phyloP scores from a whole-genome alignment of 306 rosid species.

The Quillaja saponaria region DNA sequence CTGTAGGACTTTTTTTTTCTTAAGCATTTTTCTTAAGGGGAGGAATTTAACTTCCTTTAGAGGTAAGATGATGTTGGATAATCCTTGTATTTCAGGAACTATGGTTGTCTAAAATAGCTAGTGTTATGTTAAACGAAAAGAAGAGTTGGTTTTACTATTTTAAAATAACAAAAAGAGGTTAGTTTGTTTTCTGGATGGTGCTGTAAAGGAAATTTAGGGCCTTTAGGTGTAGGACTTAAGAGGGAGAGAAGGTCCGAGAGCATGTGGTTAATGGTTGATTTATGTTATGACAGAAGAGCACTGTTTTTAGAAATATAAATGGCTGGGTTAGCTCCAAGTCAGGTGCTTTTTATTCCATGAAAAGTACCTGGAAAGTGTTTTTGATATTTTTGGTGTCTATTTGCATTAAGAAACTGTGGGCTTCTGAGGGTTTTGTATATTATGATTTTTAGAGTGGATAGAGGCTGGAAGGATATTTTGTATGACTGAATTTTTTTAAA shows the following conservation, averaged over 20 bases:
- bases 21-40: constrained; percentile 12
- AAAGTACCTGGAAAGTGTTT: too few species aligned
- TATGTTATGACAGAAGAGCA: constrained; percentile 2
- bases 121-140: constrained; percentile 12
- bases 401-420: too few species aligned
- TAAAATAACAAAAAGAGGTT: constrained; percentile 7
- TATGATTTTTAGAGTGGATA: too few species aligned
- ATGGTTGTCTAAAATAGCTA: constrained; percentile 3
- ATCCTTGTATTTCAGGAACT: constrained; percentile 7
- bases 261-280: neutral
- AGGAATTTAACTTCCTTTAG: constrained; percentile 22
- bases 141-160: neutral
- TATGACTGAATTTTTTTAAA: too few species aligned
- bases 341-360: constrained; percentile 16
- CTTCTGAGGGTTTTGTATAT: too few species aligned
- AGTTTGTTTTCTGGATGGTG: constrained; percentile 1
- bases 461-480: too few species aligned
- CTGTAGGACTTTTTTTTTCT: constrained; percentile 26
- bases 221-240: constrained; percentile 14
- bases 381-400: too few species aligned
- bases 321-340: neutral
- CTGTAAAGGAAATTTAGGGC: neutral
- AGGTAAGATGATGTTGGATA: constrained; percentile 1
- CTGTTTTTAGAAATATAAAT: neutral
- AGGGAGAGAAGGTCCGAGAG: constrained; percentile 1